phyloP scores from a whole-genome alignment of 139 green algal species.

The Nannochloris sp. region DNA sequence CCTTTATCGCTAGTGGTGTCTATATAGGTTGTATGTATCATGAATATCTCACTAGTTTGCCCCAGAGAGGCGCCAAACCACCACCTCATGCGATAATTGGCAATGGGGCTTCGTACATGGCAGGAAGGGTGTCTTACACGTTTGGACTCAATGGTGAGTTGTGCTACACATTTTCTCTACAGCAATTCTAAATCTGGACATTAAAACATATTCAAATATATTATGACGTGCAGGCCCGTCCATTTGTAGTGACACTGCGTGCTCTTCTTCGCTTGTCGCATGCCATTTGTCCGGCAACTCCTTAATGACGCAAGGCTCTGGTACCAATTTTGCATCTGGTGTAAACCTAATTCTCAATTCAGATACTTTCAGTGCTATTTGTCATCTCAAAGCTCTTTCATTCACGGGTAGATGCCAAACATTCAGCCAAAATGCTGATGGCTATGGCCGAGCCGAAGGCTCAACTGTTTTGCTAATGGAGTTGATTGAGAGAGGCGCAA shows the following conservation, averaged over 20 bases:
- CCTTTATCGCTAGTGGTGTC: constrained; percentile 8
- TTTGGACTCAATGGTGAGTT: constrained; percentile 31
- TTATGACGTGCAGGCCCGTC: constrained; percentile 26
- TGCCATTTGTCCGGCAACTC: constrained; percentile 22
- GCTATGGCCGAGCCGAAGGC: constrained; percentile 49
- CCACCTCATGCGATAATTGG: constrained; percentile 23
- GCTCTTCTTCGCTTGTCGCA: constrained; percentile 43
- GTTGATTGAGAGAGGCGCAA: neutral
- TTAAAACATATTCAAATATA: neutral
- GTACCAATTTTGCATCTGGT: constrained; percentile 16
- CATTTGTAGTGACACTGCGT: constrained; percentile 48
- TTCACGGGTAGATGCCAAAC: constrained; percentile 41
- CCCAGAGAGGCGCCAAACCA: neutral
- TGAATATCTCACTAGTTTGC: constrained; percentile 25
- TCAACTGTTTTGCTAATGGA: constrained; percentile 11
- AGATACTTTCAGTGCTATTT: constrained; percentile 21
- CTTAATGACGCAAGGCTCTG: constrained; percentile 11
- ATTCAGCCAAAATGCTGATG: constrained; percentile 45
- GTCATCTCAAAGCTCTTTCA: constrained; percentile 34
- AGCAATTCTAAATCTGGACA: constrained; percentile 42
- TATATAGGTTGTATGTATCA: constrained; percentile 49
- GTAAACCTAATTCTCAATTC: constrained; percentile 30
- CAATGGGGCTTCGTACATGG: constrained; percentile 27
- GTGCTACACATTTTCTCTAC: no score
- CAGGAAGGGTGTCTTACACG: constrained; percentile 44